A percentile compares a stretch with the other conserved stretches of the same genome.
Conservation (phyloP, 805 yeast genomes). For the Kodamaea hsintzibuensis region DNA sequence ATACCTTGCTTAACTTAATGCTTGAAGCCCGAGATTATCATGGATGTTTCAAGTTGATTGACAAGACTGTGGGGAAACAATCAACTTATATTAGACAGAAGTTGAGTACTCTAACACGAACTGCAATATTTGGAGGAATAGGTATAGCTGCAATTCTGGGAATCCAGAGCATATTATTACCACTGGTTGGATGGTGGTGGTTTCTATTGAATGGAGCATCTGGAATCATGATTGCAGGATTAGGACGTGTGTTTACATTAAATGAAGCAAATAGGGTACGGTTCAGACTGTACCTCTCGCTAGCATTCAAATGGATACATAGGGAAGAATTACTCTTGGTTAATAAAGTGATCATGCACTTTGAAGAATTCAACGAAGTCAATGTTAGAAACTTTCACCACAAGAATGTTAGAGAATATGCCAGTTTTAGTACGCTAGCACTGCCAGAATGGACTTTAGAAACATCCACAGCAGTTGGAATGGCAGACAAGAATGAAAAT, state of each 20-base stretch:
- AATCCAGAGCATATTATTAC: conserved; percentile 20
- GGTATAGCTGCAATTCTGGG: conserved; percentile 16
- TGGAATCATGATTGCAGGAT: conserved; percentile 6
- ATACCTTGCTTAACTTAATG: conserved; percentile 17
- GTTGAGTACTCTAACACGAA: not conserved
- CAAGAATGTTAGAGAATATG: conserved; percentile 24
- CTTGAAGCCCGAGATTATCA: conserved; percentile 29
- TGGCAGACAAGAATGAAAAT: conserved; percentile 12
- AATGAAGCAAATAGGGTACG: conserved; percentile 36
- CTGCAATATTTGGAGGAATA: not conserved
- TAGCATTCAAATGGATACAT: conserved; percentile 27
- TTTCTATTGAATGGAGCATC: conserved; percentile 7
- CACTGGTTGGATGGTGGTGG: conserved; percentile 16
- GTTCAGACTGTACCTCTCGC: conserved; percentile 29
- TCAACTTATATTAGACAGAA: not conserved
- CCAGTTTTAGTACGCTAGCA: conserved; percentile 18
- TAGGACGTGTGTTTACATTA: conserved; percentile 15
- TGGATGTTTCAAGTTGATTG: conserved; percentile 28
- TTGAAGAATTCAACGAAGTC: conserved; percentile 44
- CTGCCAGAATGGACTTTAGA: conserved; percentile 27
- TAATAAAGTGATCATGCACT: conserved; percentile 38
- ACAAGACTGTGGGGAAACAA: conserved; percentile 10
- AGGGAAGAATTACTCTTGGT: conserved; percentile 31
- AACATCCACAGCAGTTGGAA: conserved; percentile 2
- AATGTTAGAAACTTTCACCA: conserved; percentile 42